Evolutionary conservation across 257 asterid species (phyloP).

Genomic region (Orobanche coerulescens): DNA sequence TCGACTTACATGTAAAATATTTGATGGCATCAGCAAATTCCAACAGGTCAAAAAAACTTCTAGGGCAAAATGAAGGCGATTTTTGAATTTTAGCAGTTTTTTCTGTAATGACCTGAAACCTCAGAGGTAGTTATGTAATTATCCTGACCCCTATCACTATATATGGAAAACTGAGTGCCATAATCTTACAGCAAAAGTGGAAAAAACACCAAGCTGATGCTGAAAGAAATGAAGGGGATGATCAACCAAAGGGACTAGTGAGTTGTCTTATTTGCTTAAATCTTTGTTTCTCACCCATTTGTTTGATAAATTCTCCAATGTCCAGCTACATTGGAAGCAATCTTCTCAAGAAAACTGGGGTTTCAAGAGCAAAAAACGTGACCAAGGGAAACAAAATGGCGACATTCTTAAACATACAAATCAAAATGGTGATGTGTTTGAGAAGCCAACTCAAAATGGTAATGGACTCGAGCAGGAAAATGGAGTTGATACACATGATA

Average conservation of each 20-base stretch:
- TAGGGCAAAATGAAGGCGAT: neutral
- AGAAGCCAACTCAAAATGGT: conserved; percentile 33
- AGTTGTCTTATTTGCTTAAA: conserved; percentile 28
- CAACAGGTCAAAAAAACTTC: neutral
- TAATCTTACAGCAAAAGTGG: conserved; percentile 34
- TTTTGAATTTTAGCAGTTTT: neutral
- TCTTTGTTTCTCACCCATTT: neutral
- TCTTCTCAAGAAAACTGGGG: conserved; percentile 32
- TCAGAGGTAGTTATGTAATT: neutral
- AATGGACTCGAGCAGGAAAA: conserved; percentile 30
- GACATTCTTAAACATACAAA: conserved; percentile 16
- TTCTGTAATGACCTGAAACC: neutral
- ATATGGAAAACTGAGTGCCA: conserved; percentile 19
- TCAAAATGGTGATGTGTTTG: conserved; percentile 20
- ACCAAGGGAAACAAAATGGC: conserved; percentile 28
- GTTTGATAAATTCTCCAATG: conserved; percentile 16
- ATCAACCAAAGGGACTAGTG: conserved; percentile 68
- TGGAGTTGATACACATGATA: conserved; percentile 21
- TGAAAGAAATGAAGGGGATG: conserved; percentile 34
- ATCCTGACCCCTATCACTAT: neutral
- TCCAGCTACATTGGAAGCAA: conserved; percentile 68
- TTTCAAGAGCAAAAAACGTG: conserved; percentile 32
- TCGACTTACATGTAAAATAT: neutral
- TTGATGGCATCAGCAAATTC: neutral
- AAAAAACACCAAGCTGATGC: conserved; percentile 29